These are phyloP conservation scores for Verbascum thapsus DNA, from an alignment of 257 asterid species.

Conservation along the genomic window DNA sequence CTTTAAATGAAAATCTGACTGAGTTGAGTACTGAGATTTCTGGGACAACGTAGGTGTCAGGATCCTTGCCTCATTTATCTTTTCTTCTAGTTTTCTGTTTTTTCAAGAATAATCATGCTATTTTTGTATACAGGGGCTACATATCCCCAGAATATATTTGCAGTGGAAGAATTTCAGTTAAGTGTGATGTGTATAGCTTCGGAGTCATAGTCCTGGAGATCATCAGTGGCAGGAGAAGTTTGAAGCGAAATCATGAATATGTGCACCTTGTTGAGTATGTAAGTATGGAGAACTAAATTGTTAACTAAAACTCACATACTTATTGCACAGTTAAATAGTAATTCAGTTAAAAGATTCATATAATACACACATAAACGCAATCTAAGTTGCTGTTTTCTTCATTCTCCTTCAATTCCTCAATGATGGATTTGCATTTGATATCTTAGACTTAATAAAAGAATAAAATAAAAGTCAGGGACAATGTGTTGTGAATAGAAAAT, in stretches of 20 bases:
- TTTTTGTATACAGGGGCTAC: slow-evolving; percentile 19
- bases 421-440: too few species aligned
- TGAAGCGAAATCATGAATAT: neutral
- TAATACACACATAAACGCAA: neutral
- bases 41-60: slow-evolving; percentile 21
- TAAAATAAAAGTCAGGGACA: too few species aligned
- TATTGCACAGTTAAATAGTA: neutral
- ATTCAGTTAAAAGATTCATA: neutral
- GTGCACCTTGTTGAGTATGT: slow-evolving; percentile 9
- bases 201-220: slow-evolving; percentile 33
- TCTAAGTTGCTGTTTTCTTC: too few species aligned
- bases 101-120: neutral
- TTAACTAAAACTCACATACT: neutral
- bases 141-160: slow-evolving; percentile 27
- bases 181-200: slow-evolving; percentile 30
- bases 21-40: neutral
- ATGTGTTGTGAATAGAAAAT: too few species aligned
- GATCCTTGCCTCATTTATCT: neutral
- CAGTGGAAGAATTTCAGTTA: slow-evolving; percentile 18
- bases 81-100: neutral
- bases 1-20: slow-evolving; percentile 15
- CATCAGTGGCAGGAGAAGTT: slow-evolving; percentile 25
- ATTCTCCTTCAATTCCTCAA: too few species aligned
- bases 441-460: too few species aligned
- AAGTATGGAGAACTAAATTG: neutral